Base-by-base conservation (phyloP, 1,139 yeast species). In the Kluyveromyces marxianus region DNA sequence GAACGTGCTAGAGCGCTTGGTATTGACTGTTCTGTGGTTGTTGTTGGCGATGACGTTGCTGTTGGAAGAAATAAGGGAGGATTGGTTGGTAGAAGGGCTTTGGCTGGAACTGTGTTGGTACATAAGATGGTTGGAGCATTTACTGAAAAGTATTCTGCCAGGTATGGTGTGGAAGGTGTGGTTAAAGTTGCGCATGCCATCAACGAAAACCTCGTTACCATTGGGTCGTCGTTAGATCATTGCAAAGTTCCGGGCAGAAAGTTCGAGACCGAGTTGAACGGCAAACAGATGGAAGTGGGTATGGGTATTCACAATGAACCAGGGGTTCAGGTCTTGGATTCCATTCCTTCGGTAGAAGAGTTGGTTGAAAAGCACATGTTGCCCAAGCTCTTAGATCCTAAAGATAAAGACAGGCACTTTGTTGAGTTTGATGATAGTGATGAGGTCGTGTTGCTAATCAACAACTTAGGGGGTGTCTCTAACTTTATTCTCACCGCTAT, bases 221-320 rank as follows among this genome's bases (percentile, higher is more conserved):
- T 90, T 55, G 96, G 95, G 40, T 89, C 96, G 1, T 85, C 96
- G 2, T 72, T 90, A 55, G 96, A 86, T 57, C 88, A 94, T 57
- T 88, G 95, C 47, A 79, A 86, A 41, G 95, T 88, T 37, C 97
- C 97, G 3, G 96, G 95, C 4, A 76, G 82, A 50, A 65, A 70
- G 42, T 75, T 73, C 47, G 82, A 77, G 54, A 72, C 76, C 10
- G 76, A 76, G 43, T 75, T 82, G 51, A 67, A 69, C 39, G 75
- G 70, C 21, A 68, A 77, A 47, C 89, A 87, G 62, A 83, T 84
- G 56, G 97, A 90, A 65, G 73, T 90, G 52, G 97, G 97, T 28
- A 83, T 90, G 80, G 97, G 97, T 42, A 90, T 90, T 51, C 97
- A 90, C 66, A 90, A 90, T 60, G 97, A 90, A 62, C 94, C 96